Evolutionary conservation across 1,284 basidiomycete genomes (phyloP).

Genomic region (Boletus sp.): DNA sequence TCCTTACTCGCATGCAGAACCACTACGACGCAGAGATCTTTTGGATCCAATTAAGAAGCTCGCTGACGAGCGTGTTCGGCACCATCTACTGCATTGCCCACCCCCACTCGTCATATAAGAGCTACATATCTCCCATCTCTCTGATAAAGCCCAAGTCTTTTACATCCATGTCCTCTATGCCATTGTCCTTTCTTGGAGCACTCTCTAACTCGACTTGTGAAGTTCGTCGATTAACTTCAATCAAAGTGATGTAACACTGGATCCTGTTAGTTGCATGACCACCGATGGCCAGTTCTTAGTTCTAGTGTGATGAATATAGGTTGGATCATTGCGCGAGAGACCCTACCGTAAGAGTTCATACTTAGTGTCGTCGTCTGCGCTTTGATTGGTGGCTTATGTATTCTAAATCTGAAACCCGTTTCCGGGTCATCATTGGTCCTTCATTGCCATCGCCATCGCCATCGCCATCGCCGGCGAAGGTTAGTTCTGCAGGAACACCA

Average conservation of each 20-base stretch:
- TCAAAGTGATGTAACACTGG: no score
- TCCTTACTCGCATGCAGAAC: slow-evolving; percentile 50
- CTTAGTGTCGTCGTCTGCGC: not conserved
- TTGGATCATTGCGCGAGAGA: no score
- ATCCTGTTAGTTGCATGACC: no score
- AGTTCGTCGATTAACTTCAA: no score
- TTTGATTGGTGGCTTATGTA: not conserved
- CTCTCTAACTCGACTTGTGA: no score
- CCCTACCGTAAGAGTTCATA: not conserved
- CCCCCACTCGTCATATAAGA: slow-evolving; percentile 37
- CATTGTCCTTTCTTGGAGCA: no score
- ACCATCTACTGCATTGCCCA: slow-evolving; percentile 37
- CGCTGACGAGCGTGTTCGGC: slow-evolving; percentile 50
- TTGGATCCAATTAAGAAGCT: slow-evolving; percentile 79
- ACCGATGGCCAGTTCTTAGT: no score
- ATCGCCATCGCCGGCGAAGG: no score
- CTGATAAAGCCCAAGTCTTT: slow-evolving; percentile 1
- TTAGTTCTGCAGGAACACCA: not conserved
- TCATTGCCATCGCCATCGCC: no score
- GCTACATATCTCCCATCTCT: slow-evolving; percentile 6
- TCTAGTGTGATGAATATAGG: no score
- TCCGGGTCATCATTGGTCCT: not conserved
- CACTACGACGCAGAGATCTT: slow-evolving; percentile 72
- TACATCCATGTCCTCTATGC: no score
- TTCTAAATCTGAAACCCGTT: not conserved